Evolutionary conservation across 2,329 filamentous ascomycete species (phyloP), one percentile per base, ranked within the genome.

Genomic region (Microcera coccophila): DNA sequence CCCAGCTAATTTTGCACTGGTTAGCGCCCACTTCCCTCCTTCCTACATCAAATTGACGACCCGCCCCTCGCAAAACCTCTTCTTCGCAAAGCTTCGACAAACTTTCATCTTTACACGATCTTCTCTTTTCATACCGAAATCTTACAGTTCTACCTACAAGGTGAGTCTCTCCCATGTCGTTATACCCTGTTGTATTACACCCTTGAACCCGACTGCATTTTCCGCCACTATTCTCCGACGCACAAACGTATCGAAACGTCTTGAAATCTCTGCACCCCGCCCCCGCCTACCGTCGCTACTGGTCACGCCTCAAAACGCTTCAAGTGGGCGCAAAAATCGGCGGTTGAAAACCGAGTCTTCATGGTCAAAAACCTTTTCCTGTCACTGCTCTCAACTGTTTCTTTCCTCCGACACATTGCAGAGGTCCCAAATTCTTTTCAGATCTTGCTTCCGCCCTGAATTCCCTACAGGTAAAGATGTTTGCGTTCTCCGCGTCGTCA

Each of bases 241-340:
- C 33, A 20, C 33, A 18, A 20, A 18, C 42, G 36, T 24, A 40
- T 32, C 19, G 41, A 10, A 32, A 37, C 15, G 8, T n/a, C 24
- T 21, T 22, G 33, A 55, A 59, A 59, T 59, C 56, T 59, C 56
- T 59, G 55, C 56, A 59, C 56, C 56, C 56, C 56, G 56, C 56
- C 56, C 56, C 56, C 56, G 56, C 56, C 56, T 54, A 52, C 55
- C 48, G 43, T 42, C 54, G 55, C 45, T 49, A 53, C 54, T 44
- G 45, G 41, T 40, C 38, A 26, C 42, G 5, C 8, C 29, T 32
- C 29, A 20, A 18, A 5, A 3, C 10, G 17, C 34, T 21, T 5
- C 17, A n/a, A 22, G 15, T 52, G 55, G 52, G 46, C 42, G 44
- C 36, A 26, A 45, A 45, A 35, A 36, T 12, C 34, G 4, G 12